Base-by-base conservation (phyloP, 75 land plant genomes). In the Picea sitchensis region DNA sequence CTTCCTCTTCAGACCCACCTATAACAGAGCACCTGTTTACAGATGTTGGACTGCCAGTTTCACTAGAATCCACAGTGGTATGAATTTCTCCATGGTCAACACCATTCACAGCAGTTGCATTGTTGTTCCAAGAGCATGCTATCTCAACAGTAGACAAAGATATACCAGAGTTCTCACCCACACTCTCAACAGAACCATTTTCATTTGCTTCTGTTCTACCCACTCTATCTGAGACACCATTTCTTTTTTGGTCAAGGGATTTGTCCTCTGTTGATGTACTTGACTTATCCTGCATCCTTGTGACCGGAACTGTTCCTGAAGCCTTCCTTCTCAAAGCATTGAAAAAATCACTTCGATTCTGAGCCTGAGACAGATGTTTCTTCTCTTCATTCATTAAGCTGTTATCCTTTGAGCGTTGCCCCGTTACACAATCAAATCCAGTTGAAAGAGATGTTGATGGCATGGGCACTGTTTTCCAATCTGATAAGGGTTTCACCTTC, bases 341-440 rank as follows among this genome's bases (percentile, higher is more conserved):
- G 78, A 91, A 92, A 72, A 92, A 92, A 54, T 91, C 92, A 80
- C 74, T 86, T 21, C 91, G 82, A 58, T 86, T 86, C 78, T 89
- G 95, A 61, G 89, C 81, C 32, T 81, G 85, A 51, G 85, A 76
- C 2, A 59, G 65, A 20, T n/a, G 54, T 71, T 51, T 81, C 58
- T 72, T 84, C 14, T 84, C 83, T 23, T 71, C 74, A 9, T 44
- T 71, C 74, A 71, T 18, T 71, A 71, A 71, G 26, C 3, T 38
- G 23, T 71, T 71, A 0, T 71, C 74, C 44, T 71, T 71, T n/a
- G 74, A 71, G 3, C 74, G 74, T 6, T 71, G 74, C 44, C 23
- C 21, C 44, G 30, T n/a, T 18, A 44, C 56, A 71, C 51, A 21
- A 23, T 71, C 74, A 71, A 41, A 21, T 71, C 51, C 56, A 44